Evolutionary conservation across 75 land plant species (phyloP), one percentile per base, ranked within the genome.

Genomic region (Cupressus sempervirens): DNA sequence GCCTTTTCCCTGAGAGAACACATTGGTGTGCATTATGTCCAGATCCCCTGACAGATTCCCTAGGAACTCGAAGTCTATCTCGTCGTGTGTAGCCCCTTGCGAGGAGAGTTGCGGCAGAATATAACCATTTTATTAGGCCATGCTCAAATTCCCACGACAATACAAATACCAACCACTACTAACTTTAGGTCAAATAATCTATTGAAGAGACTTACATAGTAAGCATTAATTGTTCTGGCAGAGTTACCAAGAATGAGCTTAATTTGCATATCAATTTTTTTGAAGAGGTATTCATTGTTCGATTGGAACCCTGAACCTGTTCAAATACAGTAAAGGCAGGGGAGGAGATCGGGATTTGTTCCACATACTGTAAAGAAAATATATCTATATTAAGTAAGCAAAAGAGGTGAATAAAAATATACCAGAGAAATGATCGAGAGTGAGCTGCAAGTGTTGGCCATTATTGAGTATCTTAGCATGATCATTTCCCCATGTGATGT

Each of bases 181-280:
- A n/a, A n/a, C n/a, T n/a, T n/a, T n/a, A n/a, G 29, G 0, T 0
- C 30, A 4, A 68, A 11, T 18, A 56, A 68, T 68, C 2, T 1
- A 38, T n/a, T 68, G 30, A 68, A 38, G 40, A 29, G 26, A 48
- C 88, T 84, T 68, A 90, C 93, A 88, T 90, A 92, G 74, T 67
- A 90, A 58, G 91, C 93, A 12, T 88, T 80, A n/a, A 92, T 91
- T 6, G 91, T 93, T 83, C 93, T 93, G 1, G 96, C 94, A 7
- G 94, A 92, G 84, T 90, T 34, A 0, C 91, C 89, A 4, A 91
- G 88, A 6, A 94, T 83, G 72, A 94, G 85, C 80, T 94, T 94
- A 13, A 94, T 94, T 83, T 90, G 87, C 96, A 94, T 93, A 70
- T 88, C 90, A 16, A 94, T 88, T 74, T 91, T 83, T n/a, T 94